Percentiles rank a stretch among this genome's conserved stretches.
phyloP scores from a whole-genome alignment of 2,329 filamentous ascomycete genomes.

The Claviceps pazoutovae region DNA sequence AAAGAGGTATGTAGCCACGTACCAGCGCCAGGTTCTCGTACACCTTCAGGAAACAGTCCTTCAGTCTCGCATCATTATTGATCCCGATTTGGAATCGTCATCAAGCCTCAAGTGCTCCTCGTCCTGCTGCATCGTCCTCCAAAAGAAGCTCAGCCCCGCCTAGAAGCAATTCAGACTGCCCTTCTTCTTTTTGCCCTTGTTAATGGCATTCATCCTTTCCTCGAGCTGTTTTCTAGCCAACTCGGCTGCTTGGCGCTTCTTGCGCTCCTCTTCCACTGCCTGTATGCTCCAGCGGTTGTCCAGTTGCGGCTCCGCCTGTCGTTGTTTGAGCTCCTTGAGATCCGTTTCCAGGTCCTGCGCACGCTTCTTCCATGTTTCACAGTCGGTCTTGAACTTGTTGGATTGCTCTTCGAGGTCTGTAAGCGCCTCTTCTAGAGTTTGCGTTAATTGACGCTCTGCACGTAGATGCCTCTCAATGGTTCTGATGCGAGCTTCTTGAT shows the following conservation, averaged over 20 bases:
- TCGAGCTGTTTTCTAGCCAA: slow-evolving; percentile 78
- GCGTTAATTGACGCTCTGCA: slow-evolving; percentile 91
- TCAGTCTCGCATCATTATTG: not conserved
- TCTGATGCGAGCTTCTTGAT: slow-evolving; percentile 86
- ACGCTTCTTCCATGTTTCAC: slow-evolving; percentile 82
- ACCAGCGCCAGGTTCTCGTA: not conserved
- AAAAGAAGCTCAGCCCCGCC: slow-evolving; percentile 10
- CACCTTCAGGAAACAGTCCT: too few relatives aligned
- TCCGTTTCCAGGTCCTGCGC: slow-evolving; percentile 61
- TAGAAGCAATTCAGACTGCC: slow-evolving; percentile 95
- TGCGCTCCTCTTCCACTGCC: slow-evolving; percentile 90
- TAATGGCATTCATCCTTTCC: slow-evolving; percentile 85
- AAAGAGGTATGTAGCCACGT: not conserved
- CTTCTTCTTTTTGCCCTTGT: slow-evolving; percentile 87
- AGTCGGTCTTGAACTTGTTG: slow-evolving; percentile 82
- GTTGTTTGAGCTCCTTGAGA: slow-evolving; percentile 49
- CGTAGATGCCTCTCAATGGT: slow-evolving; percentile 94
- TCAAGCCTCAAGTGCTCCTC: not conserved
- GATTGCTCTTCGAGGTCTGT: slow-evolving; percentile 85
- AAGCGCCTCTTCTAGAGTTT: slow-evolving; percentile 87
- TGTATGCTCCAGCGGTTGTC: slow-evolving; percentile 61
- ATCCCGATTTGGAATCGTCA: not conserved
- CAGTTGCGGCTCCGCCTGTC: slow-evolving; percentile 30
- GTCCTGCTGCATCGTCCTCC: slow-evolving; percentile 4
- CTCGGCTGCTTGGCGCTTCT: slow-evolving; percentile 82